A percentile compares a stretch with the other conserved stretches of the same genome.
Evolutionary conservation across 805 yeast species (phyloP).

Genomic region (Saturnispora diversa): DNA sequence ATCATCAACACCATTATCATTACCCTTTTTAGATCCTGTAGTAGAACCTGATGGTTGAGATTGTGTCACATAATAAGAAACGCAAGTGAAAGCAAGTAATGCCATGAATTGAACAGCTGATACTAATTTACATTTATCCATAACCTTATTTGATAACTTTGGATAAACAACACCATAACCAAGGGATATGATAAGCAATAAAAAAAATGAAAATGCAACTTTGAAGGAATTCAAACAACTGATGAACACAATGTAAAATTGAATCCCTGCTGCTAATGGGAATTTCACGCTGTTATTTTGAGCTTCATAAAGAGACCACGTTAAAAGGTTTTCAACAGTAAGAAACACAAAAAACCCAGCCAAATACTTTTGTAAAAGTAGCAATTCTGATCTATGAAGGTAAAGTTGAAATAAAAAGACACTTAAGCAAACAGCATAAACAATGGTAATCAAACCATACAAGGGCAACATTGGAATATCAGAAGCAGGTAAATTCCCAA

Average conservation of each 20-base stretch:
- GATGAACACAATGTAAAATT: slow-evolving; percentile 67
- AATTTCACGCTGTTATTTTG: slow-evolving; percentile 46
- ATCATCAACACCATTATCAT: slow-evolving; percentile 38
- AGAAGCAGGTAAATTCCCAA: slow-evolving; percentile 80
- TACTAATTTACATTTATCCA: slow-evolving; percentile 62
- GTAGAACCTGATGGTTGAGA: slow-evolving; percentile 28
- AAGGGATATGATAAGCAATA: slow-evolving; percentile 73
- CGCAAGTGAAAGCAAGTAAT: slow-evolving; percentile 43
- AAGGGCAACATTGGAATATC: slow-evolving; percentile 88
- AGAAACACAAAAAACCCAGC: slow-evolving; percentile 78
- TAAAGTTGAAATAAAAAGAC: slow-evolving; percentile 78
- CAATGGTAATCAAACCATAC: slow-evolving; percentile 76
- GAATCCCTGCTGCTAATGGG: slow-evolving; percentile 39
- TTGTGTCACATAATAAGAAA: slow-evolving; percentile 34
- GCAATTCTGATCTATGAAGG: slow-evolving; percentile 76
- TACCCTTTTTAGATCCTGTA: slow-evolving; percentile 34
- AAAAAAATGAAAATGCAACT: slow-evolving; percentile 79
- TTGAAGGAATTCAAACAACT: slow-evolving; percentile 75
- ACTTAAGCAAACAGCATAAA: slow-evolving; percentile 75
- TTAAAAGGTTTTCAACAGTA: slow-evolving; percentile 74
- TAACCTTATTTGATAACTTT: slow-evolving; percentile 61
- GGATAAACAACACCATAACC: slow-evolving; percentile 96
- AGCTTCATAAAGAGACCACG: slow-evolving; percentile 88
- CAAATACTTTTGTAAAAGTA: slow-evolving; percentile 86
- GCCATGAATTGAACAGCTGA: slow-evolving; percentile 50